Evolutionary conservation across 1,139 yeast species (phyloP).

Genomic region (Suhomyces yuchorum): DNA sequence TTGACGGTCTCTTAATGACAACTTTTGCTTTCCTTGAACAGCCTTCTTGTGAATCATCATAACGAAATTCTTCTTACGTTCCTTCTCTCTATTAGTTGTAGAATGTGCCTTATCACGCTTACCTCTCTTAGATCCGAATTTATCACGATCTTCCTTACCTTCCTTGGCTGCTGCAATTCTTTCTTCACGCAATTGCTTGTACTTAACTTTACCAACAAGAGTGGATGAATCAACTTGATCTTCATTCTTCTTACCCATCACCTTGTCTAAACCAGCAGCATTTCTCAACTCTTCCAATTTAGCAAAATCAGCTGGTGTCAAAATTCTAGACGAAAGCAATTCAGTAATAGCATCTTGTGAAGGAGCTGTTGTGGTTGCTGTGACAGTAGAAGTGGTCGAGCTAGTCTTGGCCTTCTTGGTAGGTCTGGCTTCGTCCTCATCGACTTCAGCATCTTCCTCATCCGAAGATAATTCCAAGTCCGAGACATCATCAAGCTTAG

Average conservation of each 20-base stretch:
- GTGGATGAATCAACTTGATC: constrained; percentile 80
- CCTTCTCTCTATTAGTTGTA: constrained; percentile 94
- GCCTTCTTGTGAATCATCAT: constrained; percentile 96
- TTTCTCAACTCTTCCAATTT: constrained; percentile 83
- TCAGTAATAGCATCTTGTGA: constrained; percentile 57
- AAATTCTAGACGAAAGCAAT: constrained; percentile 69
- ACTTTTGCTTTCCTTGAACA: constrained; percentile 90
- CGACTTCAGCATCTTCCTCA: constrained; percentile 27
- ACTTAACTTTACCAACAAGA: constrained; percentile 81
- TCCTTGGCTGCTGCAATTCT: constrained; percentile 83
- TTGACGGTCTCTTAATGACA: constrained; percentile 89
- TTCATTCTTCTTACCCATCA: constrained; percentile 68
- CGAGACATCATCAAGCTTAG: constrained; percentile 36
- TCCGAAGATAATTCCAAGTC: constrained; percentile 38
- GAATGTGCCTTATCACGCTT: constrained; percentile 78
- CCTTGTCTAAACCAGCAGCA: constrained; percentile 81
- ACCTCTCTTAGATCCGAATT: constrained; percentile 86
- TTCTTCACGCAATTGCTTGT: constrained; percentile 87
- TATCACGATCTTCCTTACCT: constrained; percentile 91
- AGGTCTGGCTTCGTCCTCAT: constrained; percentile 26
- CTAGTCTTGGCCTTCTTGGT: constrained; percentile 27
- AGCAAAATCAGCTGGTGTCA: constrained; percentile 97
- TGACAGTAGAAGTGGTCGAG: constrained; percentile 1
- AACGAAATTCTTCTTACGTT: constrained; percentile 96
- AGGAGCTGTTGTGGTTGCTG: constrained; percentile 9